Evolutionary conservation across 192 early-diverging fungal genomes (phyloP).

Genomic region (Entomortierella lignicola): DNA sequence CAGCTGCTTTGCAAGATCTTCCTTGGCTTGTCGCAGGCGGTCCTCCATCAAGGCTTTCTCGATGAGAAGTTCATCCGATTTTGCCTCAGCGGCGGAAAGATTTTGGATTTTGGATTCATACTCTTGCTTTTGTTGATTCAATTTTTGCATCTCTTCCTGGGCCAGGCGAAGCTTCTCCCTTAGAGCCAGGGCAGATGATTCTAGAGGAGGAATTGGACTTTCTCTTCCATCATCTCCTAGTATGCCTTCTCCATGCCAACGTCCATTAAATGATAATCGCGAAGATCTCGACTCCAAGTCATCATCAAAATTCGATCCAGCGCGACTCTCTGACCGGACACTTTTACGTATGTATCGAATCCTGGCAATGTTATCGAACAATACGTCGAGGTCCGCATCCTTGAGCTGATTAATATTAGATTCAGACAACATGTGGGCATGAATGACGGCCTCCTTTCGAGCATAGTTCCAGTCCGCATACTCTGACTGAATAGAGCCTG

Average conservation of each 20-base stretch:
- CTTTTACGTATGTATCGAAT: conserved; percentile 61
- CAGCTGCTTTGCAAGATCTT: conserved; percentile 64
- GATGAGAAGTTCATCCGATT: conserved; percentile 54
- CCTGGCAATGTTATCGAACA: conserved; percentile 69
- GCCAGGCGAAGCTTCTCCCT: conserved; percentile 60
- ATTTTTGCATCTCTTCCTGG: conserved; percentile 65
- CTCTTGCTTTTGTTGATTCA: conserved; percentile 62
- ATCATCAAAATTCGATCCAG: conserved; percentile 55
- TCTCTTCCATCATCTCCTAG: conserved; percentile 62
- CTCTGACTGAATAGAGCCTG: conserved; percentile 60
- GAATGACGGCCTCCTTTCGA: conserved; percentile 73
- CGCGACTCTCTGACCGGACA: conserved; percentile 62
- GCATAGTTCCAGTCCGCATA: conserved; percentile 84
- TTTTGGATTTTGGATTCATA: conserved; percentile 67
- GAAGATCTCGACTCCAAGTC: conserved; percentile 54
- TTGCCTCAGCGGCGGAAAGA: conserved; percentile 50
- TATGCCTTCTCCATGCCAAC: conserved; percentile 33
- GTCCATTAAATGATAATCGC: conserved; percentile 31
- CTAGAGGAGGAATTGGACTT: conserved; percentile 58
- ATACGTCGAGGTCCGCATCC: conserved; percentile 65
- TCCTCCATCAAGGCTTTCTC: conserved; percentile 58
- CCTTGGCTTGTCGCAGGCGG: conserved; percentile 57
- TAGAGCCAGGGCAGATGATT: conserved; percentile 51
- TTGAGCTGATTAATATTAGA: conserved; percentile 60
- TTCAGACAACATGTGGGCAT: conserved; percentile 60